Evolutionary conservation across 2,329 filamentous ascomycete species (phyloP).

Genomic region (Leptodontidium sp.): DNA sequence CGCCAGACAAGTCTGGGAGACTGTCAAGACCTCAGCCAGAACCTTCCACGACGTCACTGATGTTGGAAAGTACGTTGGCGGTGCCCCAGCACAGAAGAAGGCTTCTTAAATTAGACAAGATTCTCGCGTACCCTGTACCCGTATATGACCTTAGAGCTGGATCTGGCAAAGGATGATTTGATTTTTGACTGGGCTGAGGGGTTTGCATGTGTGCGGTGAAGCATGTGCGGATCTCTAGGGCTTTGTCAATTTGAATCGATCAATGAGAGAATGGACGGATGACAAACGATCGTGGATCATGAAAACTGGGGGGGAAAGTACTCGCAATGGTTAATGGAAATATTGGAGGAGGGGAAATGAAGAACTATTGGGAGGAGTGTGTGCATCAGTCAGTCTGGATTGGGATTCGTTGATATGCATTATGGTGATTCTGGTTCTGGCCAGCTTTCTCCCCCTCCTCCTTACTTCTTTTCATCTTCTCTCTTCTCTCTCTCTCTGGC

Average conservation of each 20-base stretch:
- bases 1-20: slow-evolving; percentile 81
- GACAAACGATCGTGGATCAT: slow-evolving; percentile 14
- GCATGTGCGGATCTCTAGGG: neutral
- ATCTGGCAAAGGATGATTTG: neutral
- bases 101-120: slow-evolving; percentile 37
- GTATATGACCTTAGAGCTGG: slow-evolving; percentile 13
- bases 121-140: neutral
- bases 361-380: neutral
- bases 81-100: slow-evolving; percentile 69
- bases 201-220: neutral
- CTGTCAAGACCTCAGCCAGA: slow-evolving; percentile 74
- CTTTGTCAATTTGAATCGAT: neutral
- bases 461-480: neutral
- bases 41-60: slow-evolving; percentile 85
- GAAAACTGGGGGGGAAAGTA: slow-evolving; percentile 8
- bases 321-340: slow-evolving; percentile 8
- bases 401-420: neutral
- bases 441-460: neutral
- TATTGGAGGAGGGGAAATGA: neutral
- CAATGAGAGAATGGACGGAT: neutral
- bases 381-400: neutral
- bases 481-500: neutral
- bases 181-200: neutral
- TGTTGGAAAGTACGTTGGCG: slow-evolving; percentile 73
- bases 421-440: neutral